Percentiles rank a stretch among this genome's conserved stretches.
Conservation (phyloP, 352 stramenopile genomes). For the Aphanomyces cochlioides region DNA sequence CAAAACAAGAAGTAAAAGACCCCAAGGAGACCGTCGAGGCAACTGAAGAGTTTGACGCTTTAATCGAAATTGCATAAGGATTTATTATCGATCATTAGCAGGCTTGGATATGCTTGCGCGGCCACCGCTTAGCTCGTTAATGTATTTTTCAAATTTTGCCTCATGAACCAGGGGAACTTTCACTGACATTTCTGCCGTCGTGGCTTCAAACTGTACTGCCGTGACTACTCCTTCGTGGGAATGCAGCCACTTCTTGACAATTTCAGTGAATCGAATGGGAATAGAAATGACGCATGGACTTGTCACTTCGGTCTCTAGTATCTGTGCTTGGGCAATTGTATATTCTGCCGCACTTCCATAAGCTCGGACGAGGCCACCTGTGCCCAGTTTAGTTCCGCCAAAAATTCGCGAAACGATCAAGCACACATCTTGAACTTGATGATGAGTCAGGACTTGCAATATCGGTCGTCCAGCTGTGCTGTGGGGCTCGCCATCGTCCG, state of each 20-base stretch:
- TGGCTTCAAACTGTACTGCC: background rate
- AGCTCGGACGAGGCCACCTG: slow-evolving; percentile 64
- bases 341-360: slow-evolving; percentile 61
- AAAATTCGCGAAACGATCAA: slow-evolving; percentile 73
- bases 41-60: too few relatives aligned
- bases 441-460: slow-evolving; percentile 49
- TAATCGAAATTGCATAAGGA: too few relatives aligned
- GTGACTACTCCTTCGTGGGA: slow-evolving; percentile 10
- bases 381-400: slow-evolving; percentile 65
- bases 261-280: slow-evolving; percentile 7
- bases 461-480: slow-evolving; percentile 68
- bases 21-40: too few relatives aligned
- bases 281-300: background rate
- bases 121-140: slow-evolving; percentile 3
- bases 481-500: slow-evolving; percentile 74
- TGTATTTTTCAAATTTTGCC: background rate
- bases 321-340: slow-evolving; percentile 47
- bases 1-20: slow-evolving; percentile 15
- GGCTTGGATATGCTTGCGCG: background rate
- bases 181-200: background rate
- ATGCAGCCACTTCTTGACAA: slow-evolving; percentile 22
- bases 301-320: slow-evolving; percentile 39
- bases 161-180: background rate
- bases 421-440: slow-evolving; percentile 63
- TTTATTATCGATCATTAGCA: too few relatives aligned